Percentiles rank a stretch among this genome's conserved stretches.
Evolutionary conservation across 345 rosid genomes (phyloP).

Genomic region (Cardamine resedifolia): DNA sequence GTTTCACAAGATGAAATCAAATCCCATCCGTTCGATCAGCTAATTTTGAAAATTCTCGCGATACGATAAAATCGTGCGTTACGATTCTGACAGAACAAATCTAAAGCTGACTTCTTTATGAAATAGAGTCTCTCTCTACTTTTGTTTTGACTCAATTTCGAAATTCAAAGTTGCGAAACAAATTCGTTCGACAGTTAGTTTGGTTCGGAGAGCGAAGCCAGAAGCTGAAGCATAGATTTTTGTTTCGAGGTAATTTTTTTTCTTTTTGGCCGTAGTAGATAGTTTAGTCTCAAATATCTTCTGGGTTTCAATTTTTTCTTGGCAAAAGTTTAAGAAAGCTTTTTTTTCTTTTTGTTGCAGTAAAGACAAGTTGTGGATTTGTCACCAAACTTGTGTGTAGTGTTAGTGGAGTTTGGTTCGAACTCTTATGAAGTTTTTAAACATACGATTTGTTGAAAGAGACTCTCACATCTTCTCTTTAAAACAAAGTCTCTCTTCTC

Average conservation of each 20-base stretch:
- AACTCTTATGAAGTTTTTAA: conserved; percentile 44
- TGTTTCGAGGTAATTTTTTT: conserved; percentile 23
- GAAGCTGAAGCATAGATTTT: conserved; percentile 28
- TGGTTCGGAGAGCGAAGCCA: not conserved
- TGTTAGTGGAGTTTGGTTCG: conserved; percentile 51
- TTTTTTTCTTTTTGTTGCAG: not conserved
- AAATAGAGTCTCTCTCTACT: not conserved
- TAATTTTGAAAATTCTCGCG: conserved; percentile 33
- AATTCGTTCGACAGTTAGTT: not conserved
- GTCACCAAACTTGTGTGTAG: conserved; percentile 38
- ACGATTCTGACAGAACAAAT: conserved; percentile 32
- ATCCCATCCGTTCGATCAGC: conserved; percentile 51
- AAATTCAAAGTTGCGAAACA: conserved; percentile 36
- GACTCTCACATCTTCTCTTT: conserved; percentile 83
- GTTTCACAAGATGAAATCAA: not conserved
- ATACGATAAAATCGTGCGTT: conserved; percentile 38
- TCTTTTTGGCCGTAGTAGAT: not conserved
- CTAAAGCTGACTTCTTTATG: conserved; percentile 39
- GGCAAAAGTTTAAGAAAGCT: not conserved
- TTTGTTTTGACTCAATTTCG: conserved; percentile 47
- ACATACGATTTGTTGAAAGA: conserved; percentile 62
- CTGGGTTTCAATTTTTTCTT: not conserved
- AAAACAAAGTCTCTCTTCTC: conserved; percentile 54
- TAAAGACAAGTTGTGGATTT: conserved; percentile 28
- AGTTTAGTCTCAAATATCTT: conserved; percentile 14